Evolutionary conservation across 257 asterid genomes (phyloP), one percentile per base, ranked within the genome.

Genomic region (Fraxinus anomala): DNA sequence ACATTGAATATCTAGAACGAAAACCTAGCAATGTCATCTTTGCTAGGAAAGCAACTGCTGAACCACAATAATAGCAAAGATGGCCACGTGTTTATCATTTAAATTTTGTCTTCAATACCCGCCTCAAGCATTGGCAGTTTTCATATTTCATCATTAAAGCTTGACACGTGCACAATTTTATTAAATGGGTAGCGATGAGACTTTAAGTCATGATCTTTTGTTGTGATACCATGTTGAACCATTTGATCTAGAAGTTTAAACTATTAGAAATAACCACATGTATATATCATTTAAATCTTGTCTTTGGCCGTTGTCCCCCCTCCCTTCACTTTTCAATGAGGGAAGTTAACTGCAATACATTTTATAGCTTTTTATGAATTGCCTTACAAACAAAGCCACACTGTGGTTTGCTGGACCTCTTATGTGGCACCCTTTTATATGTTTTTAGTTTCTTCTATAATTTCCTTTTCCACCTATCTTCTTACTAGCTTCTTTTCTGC

Each of bases 331-430:
- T 66, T 33, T 13, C 14, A 42, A 26, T 40, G 0, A 42, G 26
- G 51, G 1, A 13, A 30, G 31, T 28, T 79, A 23, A 30, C n/a
- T 70, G 42, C 71, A 21, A 19, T 54, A 51, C 28, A 14, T 73
- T 68, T 31, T 14, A 31, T 28, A 54, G 61, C 59, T 73, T 73
- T 7, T 39, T 63, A 16, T 63, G 59, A 65, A 44, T 56, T 39
- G 14, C 36, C 56, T 76, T 72, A 33, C 54, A 31, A 54, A 76
- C 73, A 26, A 68, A 76, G 73, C 24, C 84, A 71, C 72, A 77
- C 71, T 24, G 17, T 42, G 21, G 42, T 33, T 36, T 76, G 24
- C 69, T 71, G 44, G 74, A 49, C 30, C 11, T 66, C 49, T 26
- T 33, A 56, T 49, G 36, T 70, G 69, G 68, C 28, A 12, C 71